Conservation (phyloP, 73 alveolate species). For the Tetrahymena elliotti region DNA sequence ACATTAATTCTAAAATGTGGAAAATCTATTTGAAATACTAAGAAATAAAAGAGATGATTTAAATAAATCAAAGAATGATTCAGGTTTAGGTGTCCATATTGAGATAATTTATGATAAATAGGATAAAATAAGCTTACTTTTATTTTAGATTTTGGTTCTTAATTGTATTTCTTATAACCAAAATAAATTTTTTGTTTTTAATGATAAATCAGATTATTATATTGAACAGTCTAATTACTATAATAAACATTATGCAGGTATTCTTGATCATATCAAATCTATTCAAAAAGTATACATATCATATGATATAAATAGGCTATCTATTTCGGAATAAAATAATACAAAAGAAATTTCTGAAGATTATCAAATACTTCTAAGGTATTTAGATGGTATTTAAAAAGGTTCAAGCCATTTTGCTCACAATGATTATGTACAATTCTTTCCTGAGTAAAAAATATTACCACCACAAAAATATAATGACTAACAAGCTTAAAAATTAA, state of each 20-base stretch:
- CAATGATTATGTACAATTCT: neutral
- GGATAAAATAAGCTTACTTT: neutral
- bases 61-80: no score
- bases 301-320: no score
- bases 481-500: neutral
- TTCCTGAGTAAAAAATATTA: no score
- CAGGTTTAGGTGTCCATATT: neutral
- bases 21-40: neutral
- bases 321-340: neutral
- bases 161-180: neutral
- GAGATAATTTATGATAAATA: neutral
- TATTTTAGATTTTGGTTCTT: neutral
- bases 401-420: neutral
- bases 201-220: neutral
- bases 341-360: neutral
- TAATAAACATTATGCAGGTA: neutral
- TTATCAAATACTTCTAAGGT: neutral
- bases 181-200: no score
- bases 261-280: neutral
- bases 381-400: neutral
- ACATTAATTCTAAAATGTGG: neutral
- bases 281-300: no score
- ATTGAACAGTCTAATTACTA: neutral
- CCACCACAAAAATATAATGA: neutral
- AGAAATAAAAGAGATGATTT: neutral